Percentiles rank a stretch among this genome's conserved stretches.
phyloP scores from a whole-genome alignment of 805 yeast species.

The Torulaspora maleeae region DNA sequence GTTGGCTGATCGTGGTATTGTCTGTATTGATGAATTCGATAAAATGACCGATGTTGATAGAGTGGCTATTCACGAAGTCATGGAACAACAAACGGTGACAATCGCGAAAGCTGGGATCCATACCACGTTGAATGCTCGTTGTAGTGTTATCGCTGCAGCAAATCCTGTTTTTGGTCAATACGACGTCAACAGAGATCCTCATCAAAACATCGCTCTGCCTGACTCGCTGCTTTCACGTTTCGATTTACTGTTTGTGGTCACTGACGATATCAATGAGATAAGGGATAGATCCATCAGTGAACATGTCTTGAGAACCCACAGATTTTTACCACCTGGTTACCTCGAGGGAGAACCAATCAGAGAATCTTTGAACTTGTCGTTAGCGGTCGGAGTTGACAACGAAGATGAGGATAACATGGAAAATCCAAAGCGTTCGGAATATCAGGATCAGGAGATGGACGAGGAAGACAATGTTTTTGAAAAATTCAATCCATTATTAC shows the following conservation, averaged over 20 bases:
- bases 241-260: conserved; percentile 89
- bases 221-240: conserved; percentile 96
- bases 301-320: conserved; percentile 90
- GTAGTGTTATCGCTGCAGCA: conserved; percentile 96
- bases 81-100: conserved; percentile 99
- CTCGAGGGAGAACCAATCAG: conserved; percentile 91
- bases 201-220: conserved; percentile 92
- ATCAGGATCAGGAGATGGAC: conserved; percentile 41
- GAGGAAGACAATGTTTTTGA: conserved; percentile 67
- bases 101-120: conserved; percentile 98
- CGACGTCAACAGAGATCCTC: conserved; percentile 93
- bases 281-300: conserved; percentile 86
- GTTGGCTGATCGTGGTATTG: conserved; percentile 92
- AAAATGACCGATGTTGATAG: conserved; percentile 96
- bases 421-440: conserved; percentile 4
- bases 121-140: conserved; percentile 91
- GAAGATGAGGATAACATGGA: conserved; percentile 34
- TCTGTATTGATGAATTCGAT: conserved; percentile 98
- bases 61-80: conserved; percentile 98
- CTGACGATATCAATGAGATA: conserved; percentile 85
- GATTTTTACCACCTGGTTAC: conserved; percentile 81
- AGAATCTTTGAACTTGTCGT: conserved; percentile 62
- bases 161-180: conserved; percentile 96
- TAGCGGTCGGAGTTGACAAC: conserved; percentile 75
- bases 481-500: conserved; percentile 74